These are phyloP conservation scores for Dissoconium aciculare DNA, from an alignment of 2,329 filamentous ascomycete species.

Conservation along the genomic window DNA sequence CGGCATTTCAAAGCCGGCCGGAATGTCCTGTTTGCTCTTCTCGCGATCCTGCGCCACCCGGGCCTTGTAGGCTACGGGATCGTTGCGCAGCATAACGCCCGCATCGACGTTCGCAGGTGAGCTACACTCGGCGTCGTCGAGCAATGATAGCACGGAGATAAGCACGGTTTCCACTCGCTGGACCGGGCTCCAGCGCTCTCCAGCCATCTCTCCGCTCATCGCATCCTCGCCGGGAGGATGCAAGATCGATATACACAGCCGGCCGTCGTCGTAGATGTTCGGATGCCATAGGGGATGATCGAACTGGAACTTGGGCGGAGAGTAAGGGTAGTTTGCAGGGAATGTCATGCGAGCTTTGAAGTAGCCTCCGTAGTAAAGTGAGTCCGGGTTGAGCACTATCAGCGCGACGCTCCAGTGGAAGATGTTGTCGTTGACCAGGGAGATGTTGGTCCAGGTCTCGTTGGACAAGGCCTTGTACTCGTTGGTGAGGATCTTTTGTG, in stretches of 20 bases:
- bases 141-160: conserved; percentile 75
- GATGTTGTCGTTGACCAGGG: conserved; percentile 70
- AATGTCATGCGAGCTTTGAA: conserved; percentile 86
- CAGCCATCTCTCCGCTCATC: conserved; percentile 78
- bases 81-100: conserved; percentile 66
- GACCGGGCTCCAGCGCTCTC: conserved; percentile 85
- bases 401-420: conserved; percentile 78
- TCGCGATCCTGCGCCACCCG: conserved; percentile 57
- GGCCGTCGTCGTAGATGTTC: conserved; percentile 83
- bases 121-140: conserved; percentile 86
- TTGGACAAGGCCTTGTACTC: conserved; percentile 70
- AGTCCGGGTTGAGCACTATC: conserved; percentile 85
- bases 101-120: conserved; percentile 94
- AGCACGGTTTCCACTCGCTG: conserved; percentile 92
- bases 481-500: conserved; percentile 74
- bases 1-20: conserved; percentile 67
- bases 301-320: conserved; percentile 83
- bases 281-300: conserved; percentile 68
- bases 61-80: conserved; percentile 52
- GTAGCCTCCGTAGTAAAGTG: conserved; percentile 82
- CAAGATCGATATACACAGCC: conserved; percentile 90
- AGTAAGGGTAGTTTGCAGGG: conserved; percentile 74
- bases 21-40: conserved; percentile 63
- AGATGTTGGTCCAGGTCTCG: conserved; percentile 88
- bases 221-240: conserved; percentile 83